Evolutionary conservation across 192 early-diverging fungal genomes (phyloP).

Genomic region (Anaeromyces robustus): DNA sequence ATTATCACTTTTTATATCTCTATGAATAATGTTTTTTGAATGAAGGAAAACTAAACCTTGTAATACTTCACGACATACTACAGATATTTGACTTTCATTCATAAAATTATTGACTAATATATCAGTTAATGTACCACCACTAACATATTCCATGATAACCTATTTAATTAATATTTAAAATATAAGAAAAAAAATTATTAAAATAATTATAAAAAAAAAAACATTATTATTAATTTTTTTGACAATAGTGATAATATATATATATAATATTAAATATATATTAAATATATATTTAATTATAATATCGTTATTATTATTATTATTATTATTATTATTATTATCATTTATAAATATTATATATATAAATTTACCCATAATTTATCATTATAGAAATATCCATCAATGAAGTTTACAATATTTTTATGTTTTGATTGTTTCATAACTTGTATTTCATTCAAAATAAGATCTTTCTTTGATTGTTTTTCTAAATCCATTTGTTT

Average conservation of each 20-base stretch:
- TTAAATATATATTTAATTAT: not conserved
- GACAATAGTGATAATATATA: too few relatives aligned
- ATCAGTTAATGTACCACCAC: constrained; percentile 21
- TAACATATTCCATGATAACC: constrained; percentile 28
- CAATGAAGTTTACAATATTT: constrained; percentile 30
- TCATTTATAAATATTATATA: too few relatives aligned
- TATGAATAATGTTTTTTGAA: constrained; percentile 14
- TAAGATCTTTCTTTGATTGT: constrained; percentile 7
- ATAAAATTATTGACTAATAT: constrained; percentile 10
- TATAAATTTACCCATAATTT: constrained; percentile 15
- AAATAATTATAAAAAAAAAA: not conserved
- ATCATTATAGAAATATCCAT: constrained; percentile 12
- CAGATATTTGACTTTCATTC: constrained; percentile 12
- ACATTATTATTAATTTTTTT: too few relatives aligned
- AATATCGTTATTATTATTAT: too few relatives aligned
- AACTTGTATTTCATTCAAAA: constrained; percentile 25
- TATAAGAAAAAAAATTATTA: not conserved
- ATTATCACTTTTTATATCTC: constrained; percentile 21
- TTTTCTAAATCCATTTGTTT: constrained; percentile 17
- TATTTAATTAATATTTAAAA: not conserved
- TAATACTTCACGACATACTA: constrained; percentile 15
- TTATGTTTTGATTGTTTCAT: constrained; percentile 16
- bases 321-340: too few relatives aligned
- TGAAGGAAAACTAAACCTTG: constrained; percentile 22
- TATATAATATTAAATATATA: not conserved